Base-by-base conservation (phyloP, 768 basidiomycete genomes). In the Sarcodon aspratus region DNA sequence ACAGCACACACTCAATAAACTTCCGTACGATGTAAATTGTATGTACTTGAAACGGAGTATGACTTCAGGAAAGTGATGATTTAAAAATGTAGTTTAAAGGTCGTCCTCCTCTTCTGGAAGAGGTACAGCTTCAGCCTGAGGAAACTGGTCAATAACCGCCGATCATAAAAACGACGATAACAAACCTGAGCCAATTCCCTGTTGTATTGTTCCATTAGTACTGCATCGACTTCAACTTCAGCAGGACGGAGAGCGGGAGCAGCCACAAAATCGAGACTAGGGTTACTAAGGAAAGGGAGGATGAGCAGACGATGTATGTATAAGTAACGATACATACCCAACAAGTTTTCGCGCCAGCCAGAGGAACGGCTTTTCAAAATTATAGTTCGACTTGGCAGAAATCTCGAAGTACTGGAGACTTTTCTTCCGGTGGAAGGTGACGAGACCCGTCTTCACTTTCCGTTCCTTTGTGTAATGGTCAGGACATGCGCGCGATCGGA, bases 381-480 rank as follows among this genome's bases (percentile, higher is more conserved):
- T 99, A 69, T 98, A 99, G 77, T 99, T 99, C 43, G 94, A 97
- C 71, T 99, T 99, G 48, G 96, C 96, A 0, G 96, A 98, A 58
- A 99, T 98, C 63, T 99, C 96, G 65, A 94, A 99, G 75, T 99
- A 99, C 65, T 98, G 96, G 47, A 99, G 78, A 70, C 95, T 97
- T 79, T 99, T 99, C 89, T 99, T 99, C 64, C 96, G 79, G 78
- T 98, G 96, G 85, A 99, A 99, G 42, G 96, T 99, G 52, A 99
- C 96, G 38, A 85, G 82, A 46, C 90, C 90, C 18, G 95, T 98
- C 78, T 98, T 99, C 58, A 99, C 96, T 79, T 99, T 99, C 54
- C 96, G 92, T 70, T 99, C 96, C 95, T 97, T 61, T 51, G 55
- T 44, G 37, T 18, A 33, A n/a, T 32, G 40, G 32, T 17, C 12